These are phyloP conservation scores for Aspergillus fructus DNA, from an alignment of 2,329 filamentous ascomycete genomes.

Conservation along the genomic window DNA sequence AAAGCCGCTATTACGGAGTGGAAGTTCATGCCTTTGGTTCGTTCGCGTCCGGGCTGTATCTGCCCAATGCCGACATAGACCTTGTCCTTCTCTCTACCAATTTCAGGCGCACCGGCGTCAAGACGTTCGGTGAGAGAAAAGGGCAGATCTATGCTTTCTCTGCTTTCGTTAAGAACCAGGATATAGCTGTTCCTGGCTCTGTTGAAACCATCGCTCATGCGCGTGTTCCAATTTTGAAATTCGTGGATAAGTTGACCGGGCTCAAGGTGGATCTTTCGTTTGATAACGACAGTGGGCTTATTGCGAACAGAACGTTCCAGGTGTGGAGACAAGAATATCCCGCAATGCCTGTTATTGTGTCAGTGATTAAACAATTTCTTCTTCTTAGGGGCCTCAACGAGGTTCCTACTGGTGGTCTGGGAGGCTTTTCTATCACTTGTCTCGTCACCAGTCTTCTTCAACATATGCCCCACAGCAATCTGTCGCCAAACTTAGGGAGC, in stretches of 20 bases:
- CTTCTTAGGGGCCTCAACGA: constrained; percentile 89
- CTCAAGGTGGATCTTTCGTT: constrained; percentile 92
- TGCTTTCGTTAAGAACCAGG: constrained; percentile 55
- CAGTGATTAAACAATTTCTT: constrained; percentile 88
- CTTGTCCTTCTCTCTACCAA: constrained; percentile 71
- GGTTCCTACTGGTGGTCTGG: constrained; percentile 84
- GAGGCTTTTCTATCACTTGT: constrained; percentile 92
- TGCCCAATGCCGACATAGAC: constrained; percentile 88
- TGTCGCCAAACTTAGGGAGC: constrained; percentile 71
- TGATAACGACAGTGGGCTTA: constrained; percentile 80
- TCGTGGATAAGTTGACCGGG: constrained; percentile 72
- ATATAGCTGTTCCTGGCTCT: constrained; percentile 58
- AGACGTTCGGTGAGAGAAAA: constrained; percentile 52
- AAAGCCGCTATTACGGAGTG: constrained; percentile 57
- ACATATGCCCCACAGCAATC: constrained; percentile 69
- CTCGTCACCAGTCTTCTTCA: constrained; percentile 87
- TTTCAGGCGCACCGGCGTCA: constrained; percentile 56
- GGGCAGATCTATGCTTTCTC: constrained; percentile 62
- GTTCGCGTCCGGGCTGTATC: constrained; percentile 78
- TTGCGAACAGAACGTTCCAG: constrained; percentile 76
- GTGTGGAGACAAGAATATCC: constrained; percentile 78
- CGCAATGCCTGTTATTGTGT: constrained; percentile 80
- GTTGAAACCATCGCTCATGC: constrained; percentile 71
- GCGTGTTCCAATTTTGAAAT: constrained; percentile 91
- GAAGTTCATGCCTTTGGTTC: constrained; percentile 83